Base-by-base conservation (phyloP, 495 filamentous ascomycete species). In the Neurospora sp. region DNA sequence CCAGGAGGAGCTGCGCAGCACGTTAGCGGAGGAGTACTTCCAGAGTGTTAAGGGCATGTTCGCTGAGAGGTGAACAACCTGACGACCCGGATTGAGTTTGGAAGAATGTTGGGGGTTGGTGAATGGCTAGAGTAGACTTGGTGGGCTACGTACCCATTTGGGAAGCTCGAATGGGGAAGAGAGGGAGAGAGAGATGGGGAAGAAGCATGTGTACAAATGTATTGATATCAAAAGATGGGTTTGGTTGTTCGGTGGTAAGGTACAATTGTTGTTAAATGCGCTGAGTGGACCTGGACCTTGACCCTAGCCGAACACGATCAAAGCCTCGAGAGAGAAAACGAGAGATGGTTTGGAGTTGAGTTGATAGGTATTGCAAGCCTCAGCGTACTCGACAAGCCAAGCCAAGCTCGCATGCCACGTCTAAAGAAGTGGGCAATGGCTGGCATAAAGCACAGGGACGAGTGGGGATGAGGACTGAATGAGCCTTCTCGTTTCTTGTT, bases 1-100 rank as follows among this genome's bases (percentile, higher is more conserved):
- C 18, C 94, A 91, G 82, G 93, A 97, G 72, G 96, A 99, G 87
- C 85, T 98, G 59, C 73, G 89, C 77, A 83, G 89, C 75, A 83
- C 83, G 65, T 86, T 96, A 59, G 78, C 82, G 12, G 77, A 80
- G 22, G 84, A 86, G 71, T 96, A 97, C 81, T 98, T 88, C 83
- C 87, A 82, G 73, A 85, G 85, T 70, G 87, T 98, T 71, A 89
- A 88, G 84, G 91, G 93, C 76, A 93, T 97, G 90, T 84, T 98
- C 81, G 89, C 87, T 89, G 79, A 95, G 42, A 76, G 76, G 59
- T 75, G 53, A 65, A 65, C 27, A 59, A 27, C 27, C 27, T 27
- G 27, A 27, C 27, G 27, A 27, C 27, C 27, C 27, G 27, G 27
- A 27, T 27, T 27, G 27, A 27, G 27, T 27, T 27, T 27, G 27